Evolutionary conservation across 75 land plant genomes (phyloP).

Genomic region (Isoetes taiwanensis): DNA sequence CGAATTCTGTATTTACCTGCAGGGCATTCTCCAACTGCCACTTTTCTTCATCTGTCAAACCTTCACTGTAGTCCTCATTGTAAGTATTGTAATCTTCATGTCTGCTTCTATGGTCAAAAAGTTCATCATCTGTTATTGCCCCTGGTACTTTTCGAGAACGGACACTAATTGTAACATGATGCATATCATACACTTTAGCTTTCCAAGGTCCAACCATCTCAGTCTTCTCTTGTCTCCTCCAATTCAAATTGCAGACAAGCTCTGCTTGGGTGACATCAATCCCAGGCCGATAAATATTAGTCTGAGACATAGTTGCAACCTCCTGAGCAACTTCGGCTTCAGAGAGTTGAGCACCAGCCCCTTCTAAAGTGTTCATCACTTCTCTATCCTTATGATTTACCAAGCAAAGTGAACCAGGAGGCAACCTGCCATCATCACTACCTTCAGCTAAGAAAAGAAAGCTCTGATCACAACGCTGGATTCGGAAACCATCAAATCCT

Average conservation of each 20-base stretch:
- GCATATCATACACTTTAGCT: constrained; percentile 76
- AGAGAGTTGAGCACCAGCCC: constrained; percentile 53
- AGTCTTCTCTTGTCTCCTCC: constrained; percentile 65
- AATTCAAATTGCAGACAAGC: constrained; percentile 56
- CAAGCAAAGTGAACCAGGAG: constrained; percentile 60
- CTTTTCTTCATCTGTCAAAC: constrained; percentile 60
- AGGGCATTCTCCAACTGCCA: constrained; percentile 50
- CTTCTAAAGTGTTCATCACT: constrained; percentile 73
- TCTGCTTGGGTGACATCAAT: constrained; percentile 80
- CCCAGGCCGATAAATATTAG: constrained; percentile 74
- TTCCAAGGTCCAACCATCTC: constrained; percentile 74
- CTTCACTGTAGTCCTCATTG: constrained; percentile 15
- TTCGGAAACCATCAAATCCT: constrained; percentile 70
- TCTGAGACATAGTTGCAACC: constrained; percentile 65
- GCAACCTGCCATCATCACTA: constrained; percentile 52
- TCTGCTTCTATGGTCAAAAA: constrained; percentile 42
- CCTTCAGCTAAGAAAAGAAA: constrained; percentile 74
- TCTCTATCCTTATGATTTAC: constrained; percentile 69
- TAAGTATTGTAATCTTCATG: constrained; percentile 25
- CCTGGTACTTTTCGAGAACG: constrained; percentile 72
- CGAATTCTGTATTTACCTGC: constrained; percentile 25
- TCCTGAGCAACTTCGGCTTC: constrained; percentile 59
- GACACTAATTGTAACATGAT: constrained; percentile 65
- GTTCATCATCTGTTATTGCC: constrained; percentile 64
- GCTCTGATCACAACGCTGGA: constrained; percentile 73